Percentiles rank a stretch among this genome's conserved stretches.
phyloP scores from a whole-genome alignment of 2,329 filamentous ascomycete species.

The Colletotrichum aenigma region DNA sequence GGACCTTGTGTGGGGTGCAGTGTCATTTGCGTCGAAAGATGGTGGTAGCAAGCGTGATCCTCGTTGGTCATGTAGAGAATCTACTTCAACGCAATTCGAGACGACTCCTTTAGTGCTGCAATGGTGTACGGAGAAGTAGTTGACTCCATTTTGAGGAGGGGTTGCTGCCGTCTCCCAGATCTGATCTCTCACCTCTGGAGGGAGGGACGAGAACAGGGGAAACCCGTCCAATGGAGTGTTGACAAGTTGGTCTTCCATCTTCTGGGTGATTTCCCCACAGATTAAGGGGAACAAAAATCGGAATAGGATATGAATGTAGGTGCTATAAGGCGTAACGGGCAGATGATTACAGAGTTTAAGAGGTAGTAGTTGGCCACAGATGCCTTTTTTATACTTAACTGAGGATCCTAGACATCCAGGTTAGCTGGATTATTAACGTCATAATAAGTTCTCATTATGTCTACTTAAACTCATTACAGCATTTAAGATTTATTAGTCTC shows the following conservation, averaged over 20 bases:
- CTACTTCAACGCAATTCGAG: not conserved
- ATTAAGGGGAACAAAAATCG: no score
- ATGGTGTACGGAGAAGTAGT: not conserved
- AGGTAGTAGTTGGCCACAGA: no score
- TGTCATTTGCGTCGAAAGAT: not conserved
- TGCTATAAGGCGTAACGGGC: no score
- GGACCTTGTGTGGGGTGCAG: not conserved
- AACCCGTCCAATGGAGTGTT: not conserved
- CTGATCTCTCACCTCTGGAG: not conserved
- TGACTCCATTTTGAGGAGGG: not conserved
- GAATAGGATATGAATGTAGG: no score
- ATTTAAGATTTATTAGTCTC: no score
- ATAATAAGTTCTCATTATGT: no score
- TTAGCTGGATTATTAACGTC: no score
- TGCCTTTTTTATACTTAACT: no score
- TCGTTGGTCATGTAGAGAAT: not conserved
- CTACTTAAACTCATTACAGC: no score
- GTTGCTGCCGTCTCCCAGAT: not conserved
- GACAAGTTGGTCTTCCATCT: not conserved
- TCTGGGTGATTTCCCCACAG: no score
- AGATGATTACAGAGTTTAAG: no score
- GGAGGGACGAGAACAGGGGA: not conserved
- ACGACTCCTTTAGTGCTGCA: accelerated
- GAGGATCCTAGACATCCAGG: no score
- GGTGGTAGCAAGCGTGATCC: not conserved